These are phyloP conservation scores for Adenanthera pavonina DNA, from an alignment of 306 rosid genomes.

Conservation along the genomic window DNA sequence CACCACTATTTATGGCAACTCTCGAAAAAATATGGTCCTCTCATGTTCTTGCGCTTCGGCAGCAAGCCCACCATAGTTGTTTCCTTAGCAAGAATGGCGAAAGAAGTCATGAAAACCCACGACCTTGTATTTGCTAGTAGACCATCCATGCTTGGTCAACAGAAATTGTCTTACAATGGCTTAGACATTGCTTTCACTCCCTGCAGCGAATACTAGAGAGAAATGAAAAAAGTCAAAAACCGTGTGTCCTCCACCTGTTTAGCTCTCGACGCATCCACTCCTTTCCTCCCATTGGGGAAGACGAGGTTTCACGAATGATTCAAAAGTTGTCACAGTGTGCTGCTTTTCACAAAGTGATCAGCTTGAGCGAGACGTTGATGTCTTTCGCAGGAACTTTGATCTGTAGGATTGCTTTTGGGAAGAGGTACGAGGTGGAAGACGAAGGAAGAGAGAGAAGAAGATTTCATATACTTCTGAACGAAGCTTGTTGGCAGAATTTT, in stretches of 20 bases:
- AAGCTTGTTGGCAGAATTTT: slow-evolving; percentile 43
- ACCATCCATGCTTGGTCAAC: neutral
- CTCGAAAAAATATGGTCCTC: neutral
- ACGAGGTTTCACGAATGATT: neutral
- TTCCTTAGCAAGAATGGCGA: neutral
- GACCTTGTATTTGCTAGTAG: neutral
- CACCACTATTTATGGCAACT: neutral
- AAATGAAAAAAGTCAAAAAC: slow-evolving; percentile 37
- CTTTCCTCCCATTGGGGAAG: slow-evolving; percentile 18
- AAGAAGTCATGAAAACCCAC: slow-evolving; percentile 1
- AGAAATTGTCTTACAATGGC: slow-evolving; percentile 52
- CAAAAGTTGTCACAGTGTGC: neutral
- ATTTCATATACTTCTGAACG: slow-evolving; percentile 51
- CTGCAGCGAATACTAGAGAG: slow-evolving; percentile 54
- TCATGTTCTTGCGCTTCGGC: neutral
- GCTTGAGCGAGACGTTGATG: slow-evolving; percentile 39
- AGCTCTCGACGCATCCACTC: slow-evolving; percentile 42
- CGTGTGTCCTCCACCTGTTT: slow-evolving; percentile 52
- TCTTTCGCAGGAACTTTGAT: slow-evolving; percentile 38
- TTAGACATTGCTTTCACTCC: slow-evolving; percentile 56
- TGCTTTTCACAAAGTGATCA: neutral
- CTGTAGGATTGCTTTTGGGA: slow-evolving; percentile 60
- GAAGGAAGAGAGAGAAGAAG: slow-evolving; percentile 30
- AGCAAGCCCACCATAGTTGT: neutral
- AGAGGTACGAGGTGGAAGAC: slow-evolving; percentile 20